phyloP scores from a whole-genome alignment of 2,329 filamentous ascomycete genomes.

The Aspergillus sp. region DNA sequence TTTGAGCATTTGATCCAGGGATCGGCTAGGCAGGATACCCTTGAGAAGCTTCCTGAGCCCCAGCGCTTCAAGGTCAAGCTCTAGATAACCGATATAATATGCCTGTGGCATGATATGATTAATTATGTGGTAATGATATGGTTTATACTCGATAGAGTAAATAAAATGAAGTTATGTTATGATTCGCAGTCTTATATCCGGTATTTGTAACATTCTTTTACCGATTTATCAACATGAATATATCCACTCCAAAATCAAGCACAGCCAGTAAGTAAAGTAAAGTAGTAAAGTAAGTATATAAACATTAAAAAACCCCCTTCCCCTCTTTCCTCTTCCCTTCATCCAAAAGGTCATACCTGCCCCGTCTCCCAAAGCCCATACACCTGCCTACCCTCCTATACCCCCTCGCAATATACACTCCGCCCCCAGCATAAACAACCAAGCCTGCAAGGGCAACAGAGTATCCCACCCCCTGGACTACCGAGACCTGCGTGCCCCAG shows the following conservation, averaged over 20 bases:
- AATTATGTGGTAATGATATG: no score
- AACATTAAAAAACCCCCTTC: background rate
- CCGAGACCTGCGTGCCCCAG: constrained; percentile 58
- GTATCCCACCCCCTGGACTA: constrained; percentile 55
- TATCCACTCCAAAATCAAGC: background rate
- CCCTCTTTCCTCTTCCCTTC: background rate
- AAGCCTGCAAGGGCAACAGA: constrained; percentile 64
- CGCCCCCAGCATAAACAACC: constrained; percentile 63
- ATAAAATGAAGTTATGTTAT: no score
- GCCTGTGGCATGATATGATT: no score
- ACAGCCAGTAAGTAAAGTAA: background rate
- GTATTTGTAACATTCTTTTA: no score
- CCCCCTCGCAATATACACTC: background rate
- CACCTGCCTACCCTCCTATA: background rate
- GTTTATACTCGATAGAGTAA: no score
- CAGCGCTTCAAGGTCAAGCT: constrained; percentile 7
- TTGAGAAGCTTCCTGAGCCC: constrained; percentile 19
- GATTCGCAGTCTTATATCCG: no score
- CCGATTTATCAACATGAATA: no score
- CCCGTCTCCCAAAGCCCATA: background rate
- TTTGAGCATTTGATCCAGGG: constrained; percentile 31
- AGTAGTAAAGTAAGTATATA: background rate
- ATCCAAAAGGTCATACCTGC: background rate
- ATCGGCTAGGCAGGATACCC: constrained; percentile 22
- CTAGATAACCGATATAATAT: background rate